These are phyloP conservation scores for Lyophyllum semitale DNA, from an alignment of 768 basidiomycete genomes.

Conservation along the genomic window DNA sequence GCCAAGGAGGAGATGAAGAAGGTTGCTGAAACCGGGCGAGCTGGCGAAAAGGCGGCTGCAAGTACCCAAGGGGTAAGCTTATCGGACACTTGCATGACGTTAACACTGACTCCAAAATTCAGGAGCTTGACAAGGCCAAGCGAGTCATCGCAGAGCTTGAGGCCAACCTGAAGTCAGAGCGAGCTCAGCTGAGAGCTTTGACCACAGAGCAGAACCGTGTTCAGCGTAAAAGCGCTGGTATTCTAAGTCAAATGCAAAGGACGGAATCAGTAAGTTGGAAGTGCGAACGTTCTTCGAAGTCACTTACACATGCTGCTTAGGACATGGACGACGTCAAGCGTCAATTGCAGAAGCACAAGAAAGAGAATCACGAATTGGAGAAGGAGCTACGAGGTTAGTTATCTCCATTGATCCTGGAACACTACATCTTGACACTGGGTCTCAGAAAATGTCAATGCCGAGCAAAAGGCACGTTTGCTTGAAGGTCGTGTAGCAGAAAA, in stretches of 20 bases:
- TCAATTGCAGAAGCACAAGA: conserved; percentile 69
- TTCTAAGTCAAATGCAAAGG: conserved; percentile 64
- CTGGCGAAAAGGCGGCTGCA: conserved; percentile 46
- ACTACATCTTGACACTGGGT: conserved; percentile 1
- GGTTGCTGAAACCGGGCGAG: conserved; percentile 53
- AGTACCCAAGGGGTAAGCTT: conserved; percentile 58
- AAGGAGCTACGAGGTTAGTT: conserved; percentile 67
- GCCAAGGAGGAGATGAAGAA: conserved; percentile 60
- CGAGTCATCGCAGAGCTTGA: conserved; percentile 70
- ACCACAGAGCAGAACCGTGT: conserved; percentile 63
- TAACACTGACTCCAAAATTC: conserved; percentile 5
- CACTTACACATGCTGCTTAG: conserved; percentile 35
- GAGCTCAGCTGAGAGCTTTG: conserved; percentile 62
- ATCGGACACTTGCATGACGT: neutral
- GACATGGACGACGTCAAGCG: conserved; percentile 79
- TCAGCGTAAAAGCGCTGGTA: conserved; percentile 65
- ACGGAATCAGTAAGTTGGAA: conserved; percentile 63
- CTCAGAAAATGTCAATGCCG: conserved; percentile 63
- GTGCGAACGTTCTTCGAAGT: neutral
- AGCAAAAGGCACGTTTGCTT: conserved; percentile 73
- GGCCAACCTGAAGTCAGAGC: conserved; percentile 68
- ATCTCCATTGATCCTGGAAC: neutral
- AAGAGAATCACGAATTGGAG: conserved; percentile 74
- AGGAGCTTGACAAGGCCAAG: conserved; percentile 77
- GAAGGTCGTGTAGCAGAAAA: conserved; percentile 73